Evolutionary conservation across 768 basidiomycete species (phyloP).

Genomic region (Mycena amicta): DNA sequence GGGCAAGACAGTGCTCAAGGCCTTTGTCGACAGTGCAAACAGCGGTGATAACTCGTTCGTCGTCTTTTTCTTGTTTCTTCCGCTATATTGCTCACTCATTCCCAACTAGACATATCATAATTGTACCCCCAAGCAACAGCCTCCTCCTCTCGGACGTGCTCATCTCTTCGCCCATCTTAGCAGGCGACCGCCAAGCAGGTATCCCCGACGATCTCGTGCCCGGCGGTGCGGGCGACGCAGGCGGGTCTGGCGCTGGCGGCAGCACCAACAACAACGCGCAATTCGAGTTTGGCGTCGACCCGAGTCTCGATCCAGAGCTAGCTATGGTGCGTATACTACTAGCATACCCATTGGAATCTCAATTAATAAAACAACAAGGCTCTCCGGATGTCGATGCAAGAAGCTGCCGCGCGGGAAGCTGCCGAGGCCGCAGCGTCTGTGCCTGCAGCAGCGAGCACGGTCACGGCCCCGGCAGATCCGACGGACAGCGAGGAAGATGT

Average conservation of each 20-base stretch:
- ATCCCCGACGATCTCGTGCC: conserved; percentile 64
- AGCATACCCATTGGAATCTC: conserved; percentile 1
- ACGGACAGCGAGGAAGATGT: conserved; percentile 79
- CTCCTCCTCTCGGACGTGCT: conserved; percentile 84
- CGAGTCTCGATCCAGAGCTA: conserved; percentile 92
- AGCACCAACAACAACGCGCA: conserved; percentile 33
- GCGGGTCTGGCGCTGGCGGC: conserved; percentile 47
- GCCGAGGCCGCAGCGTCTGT: conserved; percentile 47
- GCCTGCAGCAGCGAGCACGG: conserved; percentile 27
- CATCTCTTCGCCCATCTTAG: conserved; percentile 78
- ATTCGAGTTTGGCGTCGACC: conserved; percentile 93
- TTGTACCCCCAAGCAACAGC: conserved; percentile 69
- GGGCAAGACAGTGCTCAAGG: conserved; percentile 65
- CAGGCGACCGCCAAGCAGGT: conserved; percentile 69
- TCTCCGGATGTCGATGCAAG: conserved; percentile 95
- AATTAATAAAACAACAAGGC: conserved; percentile 52
- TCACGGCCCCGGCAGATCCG: conserved; percentile 41
- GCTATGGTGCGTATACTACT: conserved; percentile 78
- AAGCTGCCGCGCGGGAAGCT: conserved; percentile 79
- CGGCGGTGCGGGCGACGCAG: conserved; percentile 47
- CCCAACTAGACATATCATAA: conserved; percentile 70
- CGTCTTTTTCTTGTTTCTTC: not conserved
- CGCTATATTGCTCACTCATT: not conserved
- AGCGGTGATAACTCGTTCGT: conserved; percentile 88
- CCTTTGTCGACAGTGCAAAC: conserved; percentile 81